Percentiles rank a stretch among this genome's conserved stretches.
phyloP scores from a whole-genome alignment of 2,329 filamentous ascomycete genomes.

The Endoconidiophora polonica region DNA sequence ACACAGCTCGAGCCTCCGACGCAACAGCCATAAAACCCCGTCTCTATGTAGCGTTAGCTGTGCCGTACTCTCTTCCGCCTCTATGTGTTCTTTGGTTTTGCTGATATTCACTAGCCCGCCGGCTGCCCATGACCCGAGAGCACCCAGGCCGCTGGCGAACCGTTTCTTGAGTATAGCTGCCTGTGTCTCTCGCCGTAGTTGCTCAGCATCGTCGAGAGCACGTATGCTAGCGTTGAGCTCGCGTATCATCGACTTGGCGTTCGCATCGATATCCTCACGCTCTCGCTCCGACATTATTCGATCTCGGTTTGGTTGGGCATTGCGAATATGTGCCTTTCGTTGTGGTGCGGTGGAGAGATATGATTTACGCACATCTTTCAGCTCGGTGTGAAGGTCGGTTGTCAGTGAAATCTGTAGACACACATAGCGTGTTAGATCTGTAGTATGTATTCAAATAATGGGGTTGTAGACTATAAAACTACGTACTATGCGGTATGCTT shows the following conservation, averaged over 20 bases:
- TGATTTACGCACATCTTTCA: slow-evolving; percentile 68
- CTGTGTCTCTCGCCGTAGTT: slow-evolving; percentile 62
- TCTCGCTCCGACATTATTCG: slow-evolving; percentile 60
- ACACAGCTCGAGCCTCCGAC: slow-evolving; percentile 57
- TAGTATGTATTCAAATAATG: background rate
- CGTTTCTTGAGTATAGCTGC: slow-evolving; percentile 55
- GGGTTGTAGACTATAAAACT: slow-evolving; percentile 7
- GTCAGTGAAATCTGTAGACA: slow-evolving; percentile 63
- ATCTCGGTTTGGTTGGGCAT: background rate
- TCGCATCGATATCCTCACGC: slow-evolving; percentile 71
- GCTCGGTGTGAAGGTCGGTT: slow-evolving; percentile 58
- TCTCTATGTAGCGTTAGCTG: slow-evolving; percentile 58
- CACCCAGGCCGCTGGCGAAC: slow-evolving; percentile 46
- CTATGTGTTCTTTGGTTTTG: slow-evolving; percentile 47
- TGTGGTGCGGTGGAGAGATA: slow-evolving; percentile 67
- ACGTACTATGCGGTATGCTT: slow-evolving; percentile 80
- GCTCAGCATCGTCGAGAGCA: slow-evolving; percentile 64
- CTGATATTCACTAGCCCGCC: slow-evolving; percentile 37
- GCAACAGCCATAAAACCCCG: slow-evolving; percentile 67
- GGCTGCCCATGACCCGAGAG: slow-evolving; percentile 47
- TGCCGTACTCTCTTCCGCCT: slow-evolving; percentile 53
- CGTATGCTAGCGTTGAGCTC: slow-evolving; percentile 71
- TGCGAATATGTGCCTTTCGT: slow-evolving; percentile 3
- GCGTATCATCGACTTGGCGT: slow-evolving; percentile 70
- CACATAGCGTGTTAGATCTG: slow-evolving; percentile 2